phyloP scores from a whole-genome alignment of 2,329 filamentous ascomycete genomes.

The Colletotrichum cuscutae region DNA sequence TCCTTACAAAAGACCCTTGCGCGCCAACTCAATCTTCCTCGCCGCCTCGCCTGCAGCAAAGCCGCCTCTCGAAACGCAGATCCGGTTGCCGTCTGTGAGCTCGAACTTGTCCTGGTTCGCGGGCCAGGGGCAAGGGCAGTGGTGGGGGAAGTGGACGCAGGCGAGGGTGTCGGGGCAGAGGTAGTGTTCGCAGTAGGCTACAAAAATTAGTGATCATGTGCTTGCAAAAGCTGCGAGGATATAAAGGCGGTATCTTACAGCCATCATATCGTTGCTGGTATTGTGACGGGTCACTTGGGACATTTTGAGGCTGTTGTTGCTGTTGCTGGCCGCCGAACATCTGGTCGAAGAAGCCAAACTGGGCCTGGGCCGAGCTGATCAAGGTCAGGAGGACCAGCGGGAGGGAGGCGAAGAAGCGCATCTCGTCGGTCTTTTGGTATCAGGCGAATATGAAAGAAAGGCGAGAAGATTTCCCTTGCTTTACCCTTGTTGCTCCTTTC shows the following conservation, averaged over 20 bases:
- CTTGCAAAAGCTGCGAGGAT: not conserved
- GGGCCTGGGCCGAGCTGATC: slow-evolving; percentile 72
- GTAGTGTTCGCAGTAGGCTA: slow-evolving; percentile 91
- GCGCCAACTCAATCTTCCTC: slow-evolving; percentile 81
- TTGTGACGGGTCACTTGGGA: slow-evolving; percentile 82
- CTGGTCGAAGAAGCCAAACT: slow-evolving; percentile 98
- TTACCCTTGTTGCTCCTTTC: not conserved
- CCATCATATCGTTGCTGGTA: slow-evolving; percentile 78
- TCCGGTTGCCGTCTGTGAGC: slow-evolving; percentile 74
- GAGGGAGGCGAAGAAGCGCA: slow-evolving; percentile 43
- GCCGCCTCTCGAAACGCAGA: slow-evolving; percentile 81
- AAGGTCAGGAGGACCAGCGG: slow-evolving; percentile 66
- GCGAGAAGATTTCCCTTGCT: not conserved
- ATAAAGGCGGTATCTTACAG: slow-evolving; percentile 57
- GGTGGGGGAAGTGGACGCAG: slow-evolving; percentile 95
- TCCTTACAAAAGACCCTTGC: slow-evolving; percentile 77
- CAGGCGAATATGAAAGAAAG: too few species aligned
- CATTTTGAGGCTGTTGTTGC: slow-evolving; percentile 72
- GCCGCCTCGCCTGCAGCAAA: slow-evolving; percentile 77
- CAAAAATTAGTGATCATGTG: not conserved
- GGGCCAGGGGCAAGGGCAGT: slow-evolving; percentile 92
- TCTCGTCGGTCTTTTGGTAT: slow-evolving; percentile 37
- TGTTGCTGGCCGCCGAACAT: slow-evolving; percentile 80
- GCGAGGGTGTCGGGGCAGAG: slow-evolving; percentile 94
- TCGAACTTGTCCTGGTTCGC: slow-evolving; percentile 82